These are phyloP conservation scores for Xylaria sp. DNA, from an alignment of 2,329 filamentous ascomycete species.

Conservation along the genomic window DNA sequence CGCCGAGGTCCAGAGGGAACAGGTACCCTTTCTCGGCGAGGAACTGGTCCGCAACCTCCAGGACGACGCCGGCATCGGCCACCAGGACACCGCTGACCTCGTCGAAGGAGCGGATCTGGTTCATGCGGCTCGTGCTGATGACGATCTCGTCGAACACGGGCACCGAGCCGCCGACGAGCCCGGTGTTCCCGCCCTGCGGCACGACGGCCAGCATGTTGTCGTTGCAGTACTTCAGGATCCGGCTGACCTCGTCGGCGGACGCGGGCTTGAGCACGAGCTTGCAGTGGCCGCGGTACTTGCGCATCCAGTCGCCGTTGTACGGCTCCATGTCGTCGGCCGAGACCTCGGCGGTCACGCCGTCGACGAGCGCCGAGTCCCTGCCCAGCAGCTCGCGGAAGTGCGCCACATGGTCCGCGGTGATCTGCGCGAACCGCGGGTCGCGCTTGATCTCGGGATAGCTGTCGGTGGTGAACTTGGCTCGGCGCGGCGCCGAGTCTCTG, in stretches of 20 bases:
- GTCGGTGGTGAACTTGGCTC: conserved; percentile 74
- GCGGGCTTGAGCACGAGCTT: conserved; percentile 85
- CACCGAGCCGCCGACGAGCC: conserved; percentile 91
- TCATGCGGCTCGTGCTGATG: conserved; percentile 88
- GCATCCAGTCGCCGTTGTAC: conserved; percentile 99
- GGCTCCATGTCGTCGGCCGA: conserved; percentile 80
- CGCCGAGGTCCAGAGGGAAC: conserved; percentile 95
- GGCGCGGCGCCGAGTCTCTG: conserved; percentile 34
- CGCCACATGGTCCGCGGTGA: conserved; percentile 80
- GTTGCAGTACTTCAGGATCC: conserved; percentile 93
- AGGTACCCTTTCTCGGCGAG: conserved; percentile 83
- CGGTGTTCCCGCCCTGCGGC: conserved; percentile 96
- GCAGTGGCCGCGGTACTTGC: conserved; percentile 92
- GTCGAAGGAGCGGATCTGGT: conserved; percentile 88
- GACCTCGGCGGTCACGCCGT: conserved; percentile 76
- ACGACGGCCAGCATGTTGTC: conserved; percentile 90
- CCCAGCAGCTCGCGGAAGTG: conserved; percentile 85
- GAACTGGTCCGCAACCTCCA: conserved; percentile 87
- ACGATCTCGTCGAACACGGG: conserved; percentile 99
- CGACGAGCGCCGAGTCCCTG: conserved; percentile 78
- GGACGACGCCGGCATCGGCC: conserved; percentile 86
- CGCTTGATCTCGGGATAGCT: conserved; percentile 84
- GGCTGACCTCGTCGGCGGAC: conserved; percentile 85
- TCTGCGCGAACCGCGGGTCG: conserved; percentile 72
- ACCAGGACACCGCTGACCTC: conserved; percentile 90